A percentile compares a stretch with the other conserved stretches of the same genome.
Evolutionary conservation across 306 rosid species (phyloP).

Genomic region (Quillaja saponaria): DNA sequence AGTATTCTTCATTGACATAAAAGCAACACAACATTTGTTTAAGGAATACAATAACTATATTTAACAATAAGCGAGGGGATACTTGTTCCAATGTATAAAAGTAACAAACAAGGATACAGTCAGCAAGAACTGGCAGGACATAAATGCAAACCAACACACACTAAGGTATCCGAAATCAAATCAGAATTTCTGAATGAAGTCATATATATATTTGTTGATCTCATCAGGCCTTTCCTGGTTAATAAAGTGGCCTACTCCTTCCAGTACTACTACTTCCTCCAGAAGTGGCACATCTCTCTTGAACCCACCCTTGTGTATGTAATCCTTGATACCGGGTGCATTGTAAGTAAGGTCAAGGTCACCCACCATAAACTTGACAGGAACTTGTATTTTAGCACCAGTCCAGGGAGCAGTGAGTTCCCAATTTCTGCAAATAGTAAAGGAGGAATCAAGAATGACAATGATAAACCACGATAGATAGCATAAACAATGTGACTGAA

Average conservation of each 20-base stretch:
- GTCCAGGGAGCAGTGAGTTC: conserved; percentile 76
- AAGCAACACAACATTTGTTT: too few species aligned
- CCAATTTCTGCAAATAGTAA: conserved; percentile 62
- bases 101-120: background rate
- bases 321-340: conserved; percentile 54
- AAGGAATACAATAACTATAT: too few species aligned
- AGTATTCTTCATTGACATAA: too few species aligned
- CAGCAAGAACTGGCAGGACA: conserved; percentile 3
- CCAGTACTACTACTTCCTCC: conserved; percentile 61
- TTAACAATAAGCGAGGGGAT: too few species aligned
- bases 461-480: too few species aligned
- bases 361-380: conserved; percentile 75
- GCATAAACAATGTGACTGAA: too few species aligned
- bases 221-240: conserved; percentile 64
- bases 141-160: background rate
- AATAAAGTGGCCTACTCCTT: conserved; percentile 77
- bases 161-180: background rate
- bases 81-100: too few species aligned
- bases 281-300: conserved; percentile 67
- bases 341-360: conserved; percentile 70
- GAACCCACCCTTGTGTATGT: conserved; percentile 73
- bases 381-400: conserved; percentile 60
- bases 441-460: background rate
- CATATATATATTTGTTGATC: conserved; percentile 57
- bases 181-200: conserved; percentile 55